Evolutionary conservation across 768 basidiomycete genomes (phyloP).

Genomic region (Dioszegia crocea): DNA sequence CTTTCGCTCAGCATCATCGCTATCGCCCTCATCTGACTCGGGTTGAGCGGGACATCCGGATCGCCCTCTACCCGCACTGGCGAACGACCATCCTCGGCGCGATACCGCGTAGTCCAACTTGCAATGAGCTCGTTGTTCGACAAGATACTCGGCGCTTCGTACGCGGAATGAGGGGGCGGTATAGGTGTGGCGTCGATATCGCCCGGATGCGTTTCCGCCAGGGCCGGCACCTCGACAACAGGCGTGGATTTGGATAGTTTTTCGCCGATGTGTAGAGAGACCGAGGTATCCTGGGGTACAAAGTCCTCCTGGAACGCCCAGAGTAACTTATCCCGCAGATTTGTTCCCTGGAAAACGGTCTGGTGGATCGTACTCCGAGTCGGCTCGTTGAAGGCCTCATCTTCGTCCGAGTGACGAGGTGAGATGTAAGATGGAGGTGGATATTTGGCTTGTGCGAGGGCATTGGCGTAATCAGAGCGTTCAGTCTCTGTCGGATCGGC

Average conservation of each 20-base stretch:
- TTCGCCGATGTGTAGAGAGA: background rate
- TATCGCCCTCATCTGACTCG: conserved; percentile 73
- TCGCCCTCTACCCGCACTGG: conserved; percentile 74
- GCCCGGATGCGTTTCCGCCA: conserved; percentile 15
- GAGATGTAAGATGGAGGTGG: background rate
- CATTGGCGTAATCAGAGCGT: conserved; percentile 7
- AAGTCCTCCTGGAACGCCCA: conserved; percentile 54
- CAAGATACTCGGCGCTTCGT: conserved; percentile 55
- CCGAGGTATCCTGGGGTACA: conserved; percentile 13
- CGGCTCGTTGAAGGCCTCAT: conserved; percentile 2
- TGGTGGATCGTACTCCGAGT: conserved; percentile 1
- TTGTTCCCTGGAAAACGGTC: conserved; percentile 63
- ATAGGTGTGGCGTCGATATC: conserved; percentile 46
- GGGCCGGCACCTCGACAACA: background rate
- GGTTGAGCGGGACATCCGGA: conserved; percentile 67
- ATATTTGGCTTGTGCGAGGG: background rate
- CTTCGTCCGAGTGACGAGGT: conserved; percentile 1
- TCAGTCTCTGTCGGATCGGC: conserved; percentile 54
- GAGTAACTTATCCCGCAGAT: conserved; percentile 67
- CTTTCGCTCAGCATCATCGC: conserved; percentile 80
- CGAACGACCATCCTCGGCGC: conserved; percentile 34
- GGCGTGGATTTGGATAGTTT: background rate
- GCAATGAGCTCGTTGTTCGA: conserved; percentile 68
- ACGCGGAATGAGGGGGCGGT: conserved; percentile 33
- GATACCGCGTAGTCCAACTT: conserved; percentile 75